Evolutionary conservation across 2,329 filamentous ascomycete genomes (phyloP), one percentile per base, ranked within the genome.

Genomic region (Coleophoma cylindrospora): DNA sequence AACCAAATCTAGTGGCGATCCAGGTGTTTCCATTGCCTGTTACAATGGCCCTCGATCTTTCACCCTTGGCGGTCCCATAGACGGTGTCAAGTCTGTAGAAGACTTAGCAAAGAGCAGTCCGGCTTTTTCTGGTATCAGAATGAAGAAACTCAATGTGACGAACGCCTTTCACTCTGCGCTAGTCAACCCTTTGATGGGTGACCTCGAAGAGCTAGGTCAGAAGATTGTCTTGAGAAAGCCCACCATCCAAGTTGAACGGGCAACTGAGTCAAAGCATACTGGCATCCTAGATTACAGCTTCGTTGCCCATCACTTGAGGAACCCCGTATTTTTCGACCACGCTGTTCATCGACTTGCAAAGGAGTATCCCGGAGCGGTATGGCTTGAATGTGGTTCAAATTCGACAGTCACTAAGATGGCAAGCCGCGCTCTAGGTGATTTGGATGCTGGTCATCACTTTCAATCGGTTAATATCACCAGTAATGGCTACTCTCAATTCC

Each of bases 251-350:
- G 15, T 56, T 5, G 54, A 56, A 10, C 13, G 36, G 11, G 36
- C 36, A n/a, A n/a, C n/a, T n/a, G n/a, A n/a, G n/a, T n/a, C n/a
- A n/a, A n/a, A n/a, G n/a, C n/a, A n/a, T n/a, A n/a, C n/a, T n/a
- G n/a, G n/a, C n/a, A n/a, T n/a, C n/a, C n/a, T n/a, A n/a, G n/a
- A n/a, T n/a, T n/a, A n/a, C n/a, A 22, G 37, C 15, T n/a, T 41
- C 13, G 33, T 54, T 12, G 34, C 47, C n/a, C 6, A 50, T 22
- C 64, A 67, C 43, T 60, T 53, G 1, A 55, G 64, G 7, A 33
- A 59, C 11, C 60, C 64, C 2, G 65, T 67, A 0, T 65, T 53
- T 22, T 56, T 56, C 36, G 15, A 21, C 14, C 22, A 62, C 2
- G 63, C 64, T 2, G 50, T 66, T 3, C 37, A 54, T 15, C 53